Evolutionary conservation across 192 early-diverging fungal genomes (phyloP), one percentile per base, ranked within the genome.

Genomic region (Backusella mclennaniae): DNA sequence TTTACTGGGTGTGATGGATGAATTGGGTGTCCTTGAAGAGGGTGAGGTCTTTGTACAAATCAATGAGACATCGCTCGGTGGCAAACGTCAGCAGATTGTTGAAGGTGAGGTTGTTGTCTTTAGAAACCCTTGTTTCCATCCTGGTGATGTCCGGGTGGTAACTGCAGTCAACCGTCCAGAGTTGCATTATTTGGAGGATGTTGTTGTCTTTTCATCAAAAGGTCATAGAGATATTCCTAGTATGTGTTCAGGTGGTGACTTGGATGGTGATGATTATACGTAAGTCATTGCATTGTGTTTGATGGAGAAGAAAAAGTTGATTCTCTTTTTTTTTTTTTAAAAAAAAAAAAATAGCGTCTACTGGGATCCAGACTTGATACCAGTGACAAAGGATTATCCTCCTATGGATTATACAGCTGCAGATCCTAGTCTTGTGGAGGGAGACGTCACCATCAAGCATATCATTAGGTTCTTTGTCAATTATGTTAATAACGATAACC

Each of bases 211-310:
- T 76, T 86, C 90, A 23, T 82, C 88, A 35, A 77, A 85, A 26
- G 94, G 94, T 0, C 73, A 84, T 9, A 86, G 94, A 6, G 89
- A 90, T 70, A 82, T 94, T 46, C 91, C 93, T 3, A 92, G 89
- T 53, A 90, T 90, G 89, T 92, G 93, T 71, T 86, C 87, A 72
- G 94, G 94, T 41, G 94, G 94, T 12, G 94, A 95, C 84, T 79
- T 95, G 7, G 94, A 95, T 75, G 94, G 94, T 23, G 94, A 95
- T 83, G 86, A 89, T 76, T 91, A 77, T 75, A 90, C 86, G 89
- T 91, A 82, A 78, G 85, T 33, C 2, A 33, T 33, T 33, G 33
- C 33, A 3, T 3, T 33, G 33, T 3, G 33, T 33, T 33, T 33
- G 2, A 33, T 33, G 1, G 2, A 0, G 3, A 33, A 33, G 33